phyloP scores from a whole-genome alignment of 129 eudicot genomes.

The Dittrichia graveolens region DNA sequence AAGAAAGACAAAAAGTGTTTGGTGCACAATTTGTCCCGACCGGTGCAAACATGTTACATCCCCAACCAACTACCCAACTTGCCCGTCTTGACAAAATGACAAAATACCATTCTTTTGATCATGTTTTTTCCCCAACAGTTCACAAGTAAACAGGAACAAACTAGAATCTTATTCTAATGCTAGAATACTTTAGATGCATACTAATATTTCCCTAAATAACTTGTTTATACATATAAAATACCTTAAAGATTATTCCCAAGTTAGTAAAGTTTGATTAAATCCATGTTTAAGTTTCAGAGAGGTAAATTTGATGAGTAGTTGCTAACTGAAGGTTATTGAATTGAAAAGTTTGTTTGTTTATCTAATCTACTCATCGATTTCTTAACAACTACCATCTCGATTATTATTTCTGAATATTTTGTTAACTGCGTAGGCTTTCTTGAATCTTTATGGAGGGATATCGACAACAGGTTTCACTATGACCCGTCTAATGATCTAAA shows the following conservation, averaged over 20 bases:
- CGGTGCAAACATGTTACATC: no score
- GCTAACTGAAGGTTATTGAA: neutral
- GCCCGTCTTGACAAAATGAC: no score
- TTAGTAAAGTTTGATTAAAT: no score
- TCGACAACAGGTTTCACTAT: conserved; percentile 67
- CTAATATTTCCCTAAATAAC: no score
- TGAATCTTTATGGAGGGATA: conserved; percentile 93
- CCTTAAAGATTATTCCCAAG: neutral
- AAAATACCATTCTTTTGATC: no score
- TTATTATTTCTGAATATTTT: neutral
- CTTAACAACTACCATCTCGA: neutral
- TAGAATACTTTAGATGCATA: conserved; percentile 6
- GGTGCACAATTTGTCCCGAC: no score
- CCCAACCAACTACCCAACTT: no score
- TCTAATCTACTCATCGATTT: no score
- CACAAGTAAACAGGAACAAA: no score
- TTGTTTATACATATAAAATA: neutral
- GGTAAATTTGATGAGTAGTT: neutral
- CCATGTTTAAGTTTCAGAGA: neutral
- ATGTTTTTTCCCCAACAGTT: no score
- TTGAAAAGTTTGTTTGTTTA: no score
- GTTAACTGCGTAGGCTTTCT: conserved; percentile 59
- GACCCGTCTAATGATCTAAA: conserved; percentile 60
- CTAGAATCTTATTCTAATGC: neutral
- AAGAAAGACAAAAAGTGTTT: no score